Base-by-base conservation (phyloP, 2,329 filamentous ascomycete genomes). In the Exutisphaerella laricina region DNA sequence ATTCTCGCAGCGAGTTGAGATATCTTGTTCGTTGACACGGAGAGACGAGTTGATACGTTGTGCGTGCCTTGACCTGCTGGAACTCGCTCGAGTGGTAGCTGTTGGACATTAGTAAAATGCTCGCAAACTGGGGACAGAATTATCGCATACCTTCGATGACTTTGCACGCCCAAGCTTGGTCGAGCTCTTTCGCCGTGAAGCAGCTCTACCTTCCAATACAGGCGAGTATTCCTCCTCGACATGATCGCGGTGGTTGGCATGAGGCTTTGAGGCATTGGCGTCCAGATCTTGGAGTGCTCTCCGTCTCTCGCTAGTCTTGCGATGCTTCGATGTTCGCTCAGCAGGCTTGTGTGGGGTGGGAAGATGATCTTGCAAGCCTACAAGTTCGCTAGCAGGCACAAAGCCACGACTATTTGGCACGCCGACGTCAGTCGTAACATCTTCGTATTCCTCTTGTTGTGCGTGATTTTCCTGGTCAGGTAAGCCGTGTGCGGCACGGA, bases 41-140 rank as follows among this genome's bases (percentile, higher is more conserved):
- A 34, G 2, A 37, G 41, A 4, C 12, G 37, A 18, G 46, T 10
- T 2, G 39, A 4, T 8, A 59, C 28, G 35, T 55, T 45, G 12
- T 57, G 53, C 16, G 49, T 54, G 6, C 43, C 45, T 40, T 56
- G 45, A 6, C 56, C 57, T 4, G 44, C 38, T 1, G 66, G 66
- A 4, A 58, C 58, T 5, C 58, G 59, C 44, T 71, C 66, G 4
- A 71, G 61, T 0, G 66, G 63, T 1, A 70, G 54, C 39, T 44
- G n/a, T n/a, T n/a, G n/a, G n/a, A n/a, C n/a, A n/a, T n/a, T n/a
- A n/a, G n/a, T n/a, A n/a, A n/a, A n/a, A n/a, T n/a, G n/a, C n/a
- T n/a, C n/a, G n/a, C n/a, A n/a, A n/a, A n/a, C n/a, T n/a, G n/a
- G n/a, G n/a, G n/a, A n/a, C n/a, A n/a, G n/a, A n/a, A n/a, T n/a